Conservation (phyloP, 2,329 filamentous ascomycete genomes). For the Ophiognomonia clavigignenti-juglandacearum region DNA sequence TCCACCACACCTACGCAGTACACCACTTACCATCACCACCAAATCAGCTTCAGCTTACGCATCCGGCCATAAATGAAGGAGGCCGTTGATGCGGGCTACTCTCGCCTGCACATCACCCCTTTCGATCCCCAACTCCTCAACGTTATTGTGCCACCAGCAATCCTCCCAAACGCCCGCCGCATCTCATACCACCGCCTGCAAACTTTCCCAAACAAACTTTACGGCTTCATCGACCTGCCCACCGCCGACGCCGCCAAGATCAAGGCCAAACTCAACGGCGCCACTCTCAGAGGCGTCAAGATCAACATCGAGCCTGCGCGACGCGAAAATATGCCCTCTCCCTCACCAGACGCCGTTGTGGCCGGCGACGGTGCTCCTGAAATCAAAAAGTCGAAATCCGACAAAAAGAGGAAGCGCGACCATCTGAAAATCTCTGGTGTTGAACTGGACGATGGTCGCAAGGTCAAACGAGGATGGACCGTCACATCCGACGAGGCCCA, state of each 20-base stretch:
- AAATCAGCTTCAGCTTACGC: neutral
- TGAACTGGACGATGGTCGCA: conserved; percentile 66
- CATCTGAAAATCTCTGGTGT: conserved; percentile 57
- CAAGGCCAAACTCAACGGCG: conserved; percentile 84
- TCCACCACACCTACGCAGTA: neutral
- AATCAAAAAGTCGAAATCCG: conserved; percentile 23
- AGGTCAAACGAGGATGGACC: conserved; percentile 87
- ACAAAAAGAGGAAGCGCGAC: conserved; percentile 40
- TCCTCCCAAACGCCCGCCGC: conserved; percentile 64
- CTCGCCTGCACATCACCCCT: conserved; percentile 81
- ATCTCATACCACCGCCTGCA: conserved; percentile 84
- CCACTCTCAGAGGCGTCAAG: conserved; percentile 78
- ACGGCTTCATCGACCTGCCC: conserved; percentile 86
- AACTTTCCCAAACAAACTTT: conserved; percentile 85
- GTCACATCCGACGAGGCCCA: conserved; percentile 52
- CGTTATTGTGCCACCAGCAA: conserved; percentile 63
- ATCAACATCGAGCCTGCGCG: conserved; percentile 79
- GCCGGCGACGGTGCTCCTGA: conserved; percentile 11
- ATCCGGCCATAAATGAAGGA: conserved; percentile 5
- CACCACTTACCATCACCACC: neutral
- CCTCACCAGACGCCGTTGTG: conserved; percentile 24
- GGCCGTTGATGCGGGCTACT: conserved; percentile 25
- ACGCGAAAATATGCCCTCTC: conserved; percentile 49
- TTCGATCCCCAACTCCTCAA: conserved; percentile 71
- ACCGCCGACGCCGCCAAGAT: conserved; percentile 80